phyloP scores from a whole-genome alignment of 2,329 filamentous ascomycete species.

The Zymoseptoria tritici region DNA sequence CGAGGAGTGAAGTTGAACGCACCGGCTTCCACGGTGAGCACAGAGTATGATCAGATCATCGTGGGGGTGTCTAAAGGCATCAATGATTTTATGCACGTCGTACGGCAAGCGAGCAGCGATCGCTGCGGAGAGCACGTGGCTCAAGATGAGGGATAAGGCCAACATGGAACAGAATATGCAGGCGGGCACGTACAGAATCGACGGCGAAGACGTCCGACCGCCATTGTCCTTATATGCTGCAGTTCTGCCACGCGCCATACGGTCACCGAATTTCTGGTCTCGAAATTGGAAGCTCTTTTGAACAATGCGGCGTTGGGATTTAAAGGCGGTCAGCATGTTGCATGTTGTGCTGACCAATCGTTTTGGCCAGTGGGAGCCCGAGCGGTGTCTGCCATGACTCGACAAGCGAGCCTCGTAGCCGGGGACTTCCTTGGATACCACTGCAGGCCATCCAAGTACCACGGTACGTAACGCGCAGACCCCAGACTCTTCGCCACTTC shows the following conservation, averaged over 20 bases:
- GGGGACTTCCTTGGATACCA: too few species aligned
- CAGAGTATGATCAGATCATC: conserved; percentile 13
- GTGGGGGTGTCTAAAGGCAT: conserved; percentile 13
- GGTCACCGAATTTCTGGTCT: not conserved
- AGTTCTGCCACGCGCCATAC: not conserved
- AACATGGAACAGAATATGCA: not conserved
- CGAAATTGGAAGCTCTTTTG: not conserved
- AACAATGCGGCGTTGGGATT: not conserved
- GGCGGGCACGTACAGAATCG: not conserved
- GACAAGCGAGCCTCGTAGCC: not conserved
- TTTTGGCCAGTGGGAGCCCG: too few species aligned
- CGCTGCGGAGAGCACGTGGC: not conserved
- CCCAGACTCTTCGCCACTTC: too few species aligned
- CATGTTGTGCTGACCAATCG: not conserved
- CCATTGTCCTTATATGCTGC: not conserved
- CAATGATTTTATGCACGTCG: conserved; percentile 10
- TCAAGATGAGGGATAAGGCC: not conserved
- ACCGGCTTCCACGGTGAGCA: conserved; percentile 13
- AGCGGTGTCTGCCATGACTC: not conserved
- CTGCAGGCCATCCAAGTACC: too few species aligned
- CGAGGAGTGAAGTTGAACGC: not conserved
- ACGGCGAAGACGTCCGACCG: not conserved
- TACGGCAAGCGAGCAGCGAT: not conserved
- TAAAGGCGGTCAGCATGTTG: not conserved
- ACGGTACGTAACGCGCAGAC: too few species aligned